Conservation (phyloP, 2,329 filamentous ascomycete species). For the Orbilia javanica region DNA sequence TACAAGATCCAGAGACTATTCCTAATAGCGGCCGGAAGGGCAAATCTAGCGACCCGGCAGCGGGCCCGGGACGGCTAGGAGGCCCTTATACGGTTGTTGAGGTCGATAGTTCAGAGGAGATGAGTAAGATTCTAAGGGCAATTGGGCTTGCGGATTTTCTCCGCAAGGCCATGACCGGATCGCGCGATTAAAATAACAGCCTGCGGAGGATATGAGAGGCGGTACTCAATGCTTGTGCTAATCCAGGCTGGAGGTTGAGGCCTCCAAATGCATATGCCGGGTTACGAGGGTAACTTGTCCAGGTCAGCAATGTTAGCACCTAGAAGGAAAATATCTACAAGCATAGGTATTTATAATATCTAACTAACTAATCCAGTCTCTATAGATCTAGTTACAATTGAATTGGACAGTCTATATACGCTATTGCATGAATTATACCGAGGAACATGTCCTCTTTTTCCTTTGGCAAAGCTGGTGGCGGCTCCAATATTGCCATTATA, state of each 20-base stretch:
- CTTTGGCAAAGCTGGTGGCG: too few species aligned
- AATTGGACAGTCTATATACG: too few species aligned
- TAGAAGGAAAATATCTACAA: too few species aligned
- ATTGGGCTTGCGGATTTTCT: conserved; percentile 48
- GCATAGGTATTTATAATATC: too few species aligned
- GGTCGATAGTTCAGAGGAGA: conserved; percentile 45
- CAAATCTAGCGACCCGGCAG: not conserved
- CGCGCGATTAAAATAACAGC: conserved; percentile 9
- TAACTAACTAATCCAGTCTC: too few species aligned
- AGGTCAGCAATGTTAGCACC: too few species aligned
- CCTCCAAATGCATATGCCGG: not conserved
- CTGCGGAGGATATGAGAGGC: not conserved
- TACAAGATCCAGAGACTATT: conserved; percentile 9
- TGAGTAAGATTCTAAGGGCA: conserved; percentile 44
- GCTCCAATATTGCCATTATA: too few species aligned
- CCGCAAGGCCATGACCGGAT: conserved; percentile 41
- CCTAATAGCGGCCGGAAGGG: not conserved
- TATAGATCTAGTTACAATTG: too few species aligned
- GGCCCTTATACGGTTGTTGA: conserved; percentile 41
- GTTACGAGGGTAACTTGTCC: not conserved
- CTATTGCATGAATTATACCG: too few species aligned
- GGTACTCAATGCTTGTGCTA: not conserved
- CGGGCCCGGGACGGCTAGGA: conserved; percentile 20
- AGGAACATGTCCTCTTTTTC: too few species aligned
- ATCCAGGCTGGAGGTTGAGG: not conserved